Evolutionary conservation across 805 yeast genomes (phyloP).

Genomic region (Saccharomycodes ludwigii): DNA sequence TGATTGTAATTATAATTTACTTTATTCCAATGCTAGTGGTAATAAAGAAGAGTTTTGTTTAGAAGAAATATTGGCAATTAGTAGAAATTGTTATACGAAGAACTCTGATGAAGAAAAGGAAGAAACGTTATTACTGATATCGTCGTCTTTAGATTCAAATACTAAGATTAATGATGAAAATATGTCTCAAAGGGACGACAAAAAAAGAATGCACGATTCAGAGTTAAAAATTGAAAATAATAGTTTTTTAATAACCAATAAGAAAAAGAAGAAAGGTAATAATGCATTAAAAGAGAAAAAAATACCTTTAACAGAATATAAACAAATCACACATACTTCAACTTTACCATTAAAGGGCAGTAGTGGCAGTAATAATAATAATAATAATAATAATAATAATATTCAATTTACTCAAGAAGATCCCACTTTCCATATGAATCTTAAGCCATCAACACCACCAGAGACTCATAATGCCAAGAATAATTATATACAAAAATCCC

Average conservation of each 20-base stretch:
- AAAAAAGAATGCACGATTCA: no score
- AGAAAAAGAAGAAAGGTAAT: neutral
- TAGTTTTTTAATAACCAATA: no score
- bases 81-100: conserved; percentile 24
- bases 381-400: no score
- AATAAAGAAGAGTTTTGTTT: conserved; percentile 42
- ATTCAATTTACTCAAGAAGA: conserved; percentile 3
- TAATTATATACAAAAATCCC: conserved; percentile 35
- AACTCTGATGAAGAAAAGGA: no score
- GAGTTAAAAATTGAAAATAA: no score
- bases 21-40: conserved; percentile 31
- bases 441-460: neutral
- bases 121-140: no score
- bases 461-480: neutral
- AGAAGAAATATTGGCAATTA: conserved; percentile 49
- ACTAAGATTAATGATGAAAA: no score
- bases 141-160: no score
- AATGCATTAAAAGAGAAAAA: conserved; percentile 3
- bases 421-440: no score
- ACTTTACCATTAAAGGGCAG: conserved; percentile 36
- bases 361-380: no score
- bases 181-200: no score
- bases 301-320: conserved; percentile 4
- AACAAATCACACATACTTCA: conserved; percentile 23
- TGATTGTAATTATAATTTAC: conserved; percentile 44